Evolutionary conservation across 2,329 filamentous ascomycete species (phyloP), one percentile per base, ranked within the genome.

Genomic region (Aspergillus quadrilineatus): DNA sequence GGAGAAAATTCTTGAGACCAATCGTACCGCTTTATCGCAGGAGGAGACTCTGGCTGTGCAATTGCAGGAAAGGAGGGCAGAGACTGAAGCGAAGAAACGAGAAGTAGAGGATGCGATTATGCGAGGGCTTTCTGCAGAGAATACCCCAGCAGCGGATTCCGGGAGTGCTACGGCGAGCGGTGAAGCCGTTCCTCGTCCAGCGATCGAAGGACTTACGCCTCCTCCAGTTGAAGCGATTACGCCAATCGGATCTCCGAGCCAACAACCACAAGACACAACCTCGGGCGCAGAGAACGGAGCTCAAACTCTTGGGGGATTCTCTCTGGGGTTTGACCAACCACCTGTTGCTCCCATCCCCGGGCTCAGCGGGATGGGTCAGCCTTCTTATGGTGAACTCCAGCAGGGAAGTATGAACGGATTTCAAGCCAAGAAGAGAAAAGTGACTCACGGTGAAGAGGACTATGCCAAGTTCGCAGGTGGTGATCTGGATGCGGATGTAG

Each of bases 71-170:
- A 86, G 88, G 55, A 90, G 89, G 64, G 75, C 78, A 2, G 85
- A 86, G 55, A 90, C 92, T 14, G 92, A 97, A 65, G 78, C 81
- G 15, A 92, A 90, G 75, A 96, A 95, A 73, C 86, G 87, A 51
- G 89, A 94, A 47, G 92, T 99, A 6, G 94, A 99, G 73, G 85
- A 93, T 63, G 88, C 85, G 48, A 97, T 99, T 64, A 91, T 99
- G 83, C 85, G 89, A 50, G 90, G 90, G 7, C 82, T 96, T 22
- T 85, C 86, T 12, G 82, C 84, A 1, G 82, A 86, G 7, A 78
- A 84, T 8, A 75, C 79, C 3, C 77, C 79, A 2, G 77, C 78
- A 7, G 73, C 79, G 48, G 69, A 79, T 64, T 59, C 75, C n/a
- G 69, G 67, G 41, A 73, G 72, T 32, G 64, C 65, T 39, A 63